Percentiles rank a stretch among this genome's conserved stretches.
Evolutionary conservation across 768 basidiomycete species (phyloP).

Genomic region (Mycena capillaripes): DNA sequence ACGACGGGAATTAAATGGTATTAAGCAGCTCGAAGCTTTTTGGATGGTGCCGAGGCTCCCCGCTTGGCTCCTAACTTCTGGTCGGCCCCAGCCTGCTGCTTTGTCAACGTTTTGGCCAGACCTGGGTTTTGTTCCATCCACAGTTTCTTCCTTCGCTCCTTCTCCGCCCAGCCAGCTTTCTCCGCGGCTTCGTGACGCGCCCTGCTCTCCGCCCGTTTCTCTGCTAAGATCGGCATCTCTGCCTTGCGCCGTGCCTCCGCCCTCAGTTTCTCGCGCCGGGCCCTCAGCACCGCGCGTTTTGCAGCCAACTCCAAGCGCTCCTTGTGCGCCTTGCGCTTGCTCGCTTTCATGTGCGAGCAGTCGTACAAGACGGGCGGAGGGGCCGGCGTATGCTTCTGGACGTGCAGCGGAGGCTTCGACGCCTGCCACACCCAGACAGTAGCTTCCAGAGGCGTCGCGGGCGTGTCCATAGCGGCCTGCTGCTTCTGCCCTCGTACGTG

Average conservation of each 20-base stretch:
- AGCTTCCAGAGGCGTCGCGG: neutral
- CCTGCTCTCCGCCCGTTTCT: neutral
- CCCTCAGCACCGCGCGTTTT: conserved; percentile 12
- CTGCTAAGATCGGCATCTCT: neutral
- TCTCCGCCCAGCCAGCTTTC: neutral
- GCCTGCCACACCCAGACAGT: conserved; percentile 31
- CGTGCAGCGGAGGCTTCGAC: neutral
- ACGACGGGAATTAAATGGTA: neutral
- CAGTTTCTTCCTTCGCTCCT: conserved; percentile 12
- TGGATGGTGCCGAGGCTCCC: neutral
- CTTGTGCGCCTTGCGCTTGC: conserved; percentile 31
- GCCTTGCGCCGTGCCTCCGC: conserved; percentile 3
- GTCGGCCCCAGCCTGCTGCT: neutral
- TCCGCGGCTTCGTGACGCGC: conserved; percentile 23
- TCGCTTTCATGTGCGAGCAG: conserved; percentile 37
- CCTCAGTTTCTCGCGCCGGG: neutral
- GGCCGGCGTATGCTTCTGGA: neutral
- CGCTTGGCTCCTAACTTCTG: neutral
- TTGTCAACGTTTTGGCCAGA: conserved; percentile 5
- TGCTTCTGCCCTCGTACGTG: neutral
- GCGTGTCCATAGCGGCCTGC: neutral
- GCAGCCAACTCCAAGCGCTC: conserved; percentile 22
- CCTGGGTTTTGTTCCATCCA: conserved; percentile 25
- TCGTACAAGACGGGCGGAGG: conserved; percentile 24
- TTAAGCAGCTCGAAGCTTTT: neutral